Evolutionary conservation across 306 rosid genomes (phyloP), one percentile per base, ranked within the genome.

Genomic region (Rosa multiflora): DNA sequence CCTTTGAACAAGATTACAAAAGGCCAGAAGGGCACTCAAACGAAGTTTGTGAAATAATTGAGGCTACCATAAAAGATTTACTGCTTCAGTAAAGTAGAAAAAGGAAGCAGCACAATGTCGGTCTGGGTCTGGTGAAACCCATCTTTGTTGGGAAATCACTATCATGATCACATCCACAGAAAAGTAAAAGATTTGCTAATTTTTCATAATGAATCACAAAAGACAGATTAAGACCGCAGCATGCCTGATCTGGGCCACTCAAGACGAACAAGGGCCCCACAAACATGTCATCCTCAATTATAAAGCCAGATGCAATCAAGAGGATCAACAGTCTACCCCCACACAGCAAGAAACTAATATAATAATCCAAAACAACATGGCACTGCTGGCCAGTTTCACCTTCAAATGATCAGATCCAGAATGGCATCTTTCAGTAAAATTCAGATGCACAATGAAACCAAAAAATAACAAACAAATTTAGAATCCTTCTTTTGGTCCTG

Each of bases 191-290:
- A 61, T 67, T 32, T 61, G 64, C 14, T 47, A 20, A 70, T 68
- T 53, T 20, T 75, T 52, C 61, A 40, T 44, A n/a, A 56, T 4
- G 71, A 26, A 39, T 76, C 78, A 18, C 58, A 59, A 79, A 71
- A 79, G 56, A 70, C 73, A 71, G 35, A 73, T 75, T 39, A 39
- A 55, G 58, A 63, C 51, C 13, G 5, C 63, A 56, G 12, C 78
- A 76, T 77, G 74, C 85, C 77, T 73, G 37, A 32, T 79, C 75
- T 58, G 84, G 79, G 69, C 75, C 81, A 76, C 40, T 76, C 61
- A 47, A 71, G 87, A 88, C 83, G 82, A 59, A 73, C 29, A 58
- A 70, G 85, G 85, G 88, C 70, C 88, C 88, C 44, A 37, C 81
- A 39, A 69, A 81, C 80, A 83, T 66, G 84, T 73, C 70, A 83